Evolutionary conservation across 2,329 filamentous ascomycete species (phyloP), one percentile per base, ranked within the genome.

Genomic region (Dryadomyces quercivorus): DNA sequence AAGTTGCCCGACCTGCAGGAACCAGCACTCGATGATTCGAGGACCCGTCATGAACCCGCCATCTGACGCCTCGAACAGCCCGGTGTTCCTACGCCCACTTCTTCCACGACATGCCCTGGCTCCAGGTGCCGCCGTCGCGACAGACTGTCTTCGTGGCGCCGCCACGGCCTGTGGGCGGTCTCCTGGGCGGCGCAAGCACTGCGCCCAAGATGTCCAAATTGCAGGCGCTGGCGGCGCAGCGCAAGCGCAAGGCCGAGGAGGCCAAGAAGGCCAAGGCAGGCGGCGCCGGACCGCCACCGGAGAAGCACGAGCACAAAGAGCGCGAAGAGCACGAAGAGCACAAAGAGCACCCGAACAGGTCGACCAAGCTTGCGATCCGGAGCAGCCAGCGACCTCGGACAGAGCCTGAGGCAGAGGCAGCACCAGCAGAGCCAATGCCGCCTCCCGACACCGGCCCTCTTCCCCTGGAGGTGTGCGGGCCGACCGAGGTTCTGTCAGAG

Each of bases 61-160:
- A n/a, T 9, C 20, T 13, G 40, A 45, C 26, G 34, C 42, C 40
- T 20, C 34, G 43, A 15, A 34, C 56, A 61, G 47, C 56, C 50
- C 52, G 56, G 58, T 40, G 61, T 58, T 63, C 65, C 50, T 71
- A 75, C 54, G 67, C 73, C 56, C 74, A 78, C 42, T 88, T 91
- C 68, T 98, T 96, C 67, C 71, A 75, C 63, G 91, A 95, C 64
- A 86, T 86, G 64, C 88, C 91, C 1, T 98, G 93, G 92, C 75
- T 90, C 53, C 78, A 84, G 52, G 73, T 92, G 12, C 87, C 90
- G 21, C 62, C 69, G 43, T 69, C 85, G 49, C 81, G 87, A 34
- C 76, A 79, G 60, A 78, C 85, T 16, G 75, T 85, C 16, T 78
- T 91, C 42, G 69, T 86, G 51, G 75, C 83, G 44, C 80, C 67